phyloP scores from a whole-genome alignment of 1,284 basidiomycete species.

The Marasmius oreades region DNA sequence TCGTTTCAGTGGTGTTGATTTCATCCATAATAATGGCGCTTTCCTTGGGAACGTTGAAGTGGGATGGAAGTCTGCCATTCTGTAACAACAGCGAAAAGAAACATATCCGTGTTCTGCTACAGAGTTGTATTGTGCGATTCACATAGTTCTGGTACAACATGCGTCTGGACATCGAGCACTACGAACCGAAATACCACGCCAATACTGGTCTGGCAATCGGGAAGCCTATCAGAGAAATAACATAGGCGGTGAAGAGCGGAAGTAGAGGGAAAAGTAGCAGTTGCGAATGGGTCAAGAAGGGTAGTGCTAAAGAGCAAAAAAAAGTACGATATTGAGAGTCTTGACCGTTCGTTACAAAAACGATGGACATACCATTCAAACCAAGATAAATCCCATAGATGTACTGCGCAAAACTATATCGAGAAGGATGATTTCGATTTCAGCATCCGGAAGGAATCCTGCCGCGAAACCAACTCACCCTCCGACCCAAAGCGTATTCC shows the following conservation, averaged over 20 bases:
- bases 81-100: too few relatives aligned
- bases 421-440: not conserved
- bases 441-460: not conserved
- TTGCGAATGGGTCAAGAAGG: constrained; percentile 86
- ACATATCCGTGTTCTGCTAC: too few relatives aligned
- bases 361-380: constrained; percentile 54
- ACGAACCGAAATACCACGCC: constrained; percentile 73
- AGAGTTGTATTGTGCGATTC: too few relatives aligned
- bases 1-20: too few relatives aligned
- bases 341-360: too few relatives aligned
- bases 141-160: too few relatives aligned
- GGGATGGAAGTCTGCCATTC: too few relatives aligned
- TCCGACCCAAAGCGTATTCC: constrained; percentile 87
- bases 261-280: constrained; percentile 83
- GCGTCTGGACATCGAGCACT: constrained; percentile 5
- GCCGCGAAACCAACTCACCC: constrained; percentile 52
- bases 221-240: constrained; percentile 86
- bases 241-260: constrained; percentile 80
- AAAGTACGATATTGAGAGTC: not conserved
- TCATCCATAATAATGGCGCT: too few relatives aligned
- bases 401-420: constrained; percentile 75
- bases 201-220: constrained; percentile 82
- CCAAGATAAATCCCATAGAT: constrained; percentile 90
- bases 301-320: constrained; percentile 56
- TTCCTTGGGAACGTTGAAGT: too few relatives aligned